Conservation (phyloP, 179 eudicot species). For the Corrigiola litoralis region DNA sequence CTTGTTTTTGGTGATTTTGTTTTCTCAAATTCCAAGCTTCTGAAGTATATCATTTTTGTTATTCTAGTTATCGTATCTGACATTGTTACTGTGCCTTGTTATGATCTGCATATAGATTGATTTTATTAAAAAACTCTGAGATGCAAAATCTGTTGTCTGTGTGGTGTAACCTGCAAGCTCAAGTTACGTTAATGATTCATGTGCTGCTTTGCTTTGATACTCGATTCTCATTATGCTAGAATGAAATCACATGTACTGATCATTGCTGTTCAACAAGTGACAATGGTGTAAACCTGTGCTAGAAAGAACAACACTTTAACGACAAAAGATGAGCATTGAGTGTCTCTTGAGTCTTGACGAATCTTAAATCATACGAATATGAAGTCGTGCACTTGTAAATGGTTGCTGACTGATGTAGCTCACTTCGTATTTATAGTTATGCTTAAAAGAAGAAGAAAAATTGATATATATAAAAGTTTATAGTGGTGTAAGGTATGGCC, state of each 20-base stretch:
- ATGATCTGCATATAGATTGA: background rate
- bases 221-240: background rate
- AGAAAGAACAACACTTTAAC: no score
- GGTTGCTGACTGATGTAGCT: no score
- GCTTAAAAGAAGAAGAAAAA: no score
- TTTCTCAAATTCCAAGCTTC: background rate
- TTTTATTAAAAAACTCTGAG: background rate
- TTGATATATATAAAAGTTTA: no score
- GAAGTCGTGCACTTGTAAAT: no score
- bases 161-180: background rate
- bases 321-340: no score
- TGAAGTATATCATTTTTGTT: background rate
- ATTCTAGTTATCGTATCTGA: background rate
- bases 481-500: no score
- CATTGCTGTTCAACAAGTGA: no score
- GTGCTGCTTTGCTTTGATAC: background rate
- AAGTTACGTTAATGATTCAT: background rate
- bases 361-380: no score
- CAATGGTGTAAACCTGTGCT: no score
- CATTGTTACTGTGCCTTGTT: background rate
- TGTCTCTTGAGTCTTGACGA: no score
- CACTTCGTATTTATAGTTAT: no score
- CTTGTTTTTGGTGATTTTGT: slow-evolving; percentile 12
- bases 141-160: background rate
- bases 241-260: background rate